These are phyloP conservation scores for Dendrothele bispora DNA, from an alignment of 768 basidiomycete species.

Conservation along the genomic window DNA sequence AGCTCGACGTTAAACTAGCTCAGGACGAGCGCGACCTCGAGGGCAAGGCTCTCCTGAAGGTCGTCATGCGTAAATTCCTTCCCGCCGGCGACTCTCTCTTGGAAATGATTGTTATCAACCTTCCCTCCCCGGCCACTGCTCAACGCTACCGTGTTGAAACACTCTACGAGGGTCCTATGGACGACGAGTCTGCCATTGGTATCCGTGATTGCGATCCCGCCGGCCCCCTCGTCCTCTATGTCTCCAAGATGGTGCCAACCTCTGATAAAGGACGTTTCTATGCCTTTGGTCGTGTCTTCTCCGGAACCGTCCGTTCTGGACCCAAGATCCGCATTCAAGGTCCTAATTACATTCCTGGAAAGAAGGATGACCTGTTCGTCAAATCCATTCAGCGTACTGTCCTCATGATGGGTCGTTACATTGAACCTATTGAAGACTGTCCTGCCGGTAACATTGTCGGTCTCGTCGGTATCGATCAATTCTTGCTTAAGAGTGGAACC, in stretches of 20 bases:
- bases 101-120: constrained; percentile 99
- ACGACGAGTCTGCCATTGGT: constrained; percentile 98
- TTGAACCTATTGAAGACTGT: constrained; percentile 99
- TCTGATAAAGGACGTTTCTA: constrained; percentile 99
- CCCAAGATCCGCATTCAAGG: constrained; percentile 99
- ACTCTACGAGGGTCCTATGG: constrained; percentile 99
- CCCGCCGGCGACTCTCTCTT: constrained; percentile 97
- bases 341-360: constrained; percentile 97
- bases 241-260: constrained; percentile 99
- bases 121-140: constrained; percentile 95
- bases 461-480: constrained; percentile 99
- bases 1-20: constrained; percentile 91
- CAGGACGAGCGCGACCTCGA: constrained; percentile 91
- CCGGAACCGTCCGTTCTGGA: constrained; percentile 94
- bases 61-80: constrained; percentile 98
- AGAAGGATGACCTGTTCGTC: constrained; percentile 97
- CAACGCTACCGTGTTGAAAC: constrained; percentile 99
- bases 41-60: constrained; percentile 94
- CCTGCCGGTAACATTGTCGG: constrained; percentile 98
- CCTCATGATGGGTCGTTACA: constrained; percentile 99
- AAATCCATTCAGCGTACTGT: constrained; percentile 99
- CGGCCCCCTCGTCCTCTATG: constrained; percentile 94
- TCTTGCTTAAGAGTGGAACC: constrained; percentile 99
- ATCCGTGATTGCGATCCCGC: constrained; percentile 98
- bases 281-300: constrained; percentile 99